Evolutionary conservation across 2,329 filamentous ascomycete species (phyloP).

Genomic region (Colletotrichum incanum): DNA sequence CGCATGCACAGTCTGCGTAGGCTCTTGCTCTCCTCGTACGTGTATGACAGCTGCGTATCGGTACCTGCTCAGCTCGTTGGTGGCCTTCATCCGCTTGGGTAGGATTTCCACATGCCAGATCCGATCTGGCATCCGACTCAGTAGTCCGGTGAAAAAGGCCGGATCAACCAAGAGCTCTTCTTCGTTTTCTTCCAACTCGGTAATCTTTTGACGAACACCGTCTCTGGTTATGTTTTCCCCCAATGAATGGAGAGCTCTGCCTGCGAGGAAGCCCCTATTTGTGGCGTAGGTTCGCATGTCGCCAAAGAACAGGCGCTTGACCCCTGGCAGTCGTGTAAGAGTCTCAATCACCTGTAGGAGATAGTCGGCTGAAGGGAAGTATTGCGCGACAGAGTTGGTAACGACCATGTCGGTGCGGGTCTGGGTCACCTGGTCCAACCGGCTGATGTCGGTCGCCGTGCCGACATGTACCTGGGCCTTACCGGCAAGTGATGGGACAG

Average conservation of each 20-base stretch:
- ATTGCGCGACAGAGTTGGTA: constrained; percentile 49
- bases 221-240: constrained; percentile 28
- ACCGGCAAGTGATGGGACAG: constrained; percentile 24
- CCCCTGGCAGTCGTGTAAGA: constrained; percentile 22
- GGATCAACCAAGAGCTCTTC: constrained; percentile 48
- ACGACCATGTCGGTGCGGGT: constrained; percentile 14
- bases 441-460: constrained; percentile 43
- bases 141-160: constrained; percentile 46
- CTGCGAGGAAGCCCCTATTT: constrained; percentile 42
- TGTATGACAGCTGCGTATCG: constrained; percentile 50
- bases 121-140: constrained; percentile 30
- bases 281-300: constrained; percentile 45
- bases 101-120: constrained; percentile 50
- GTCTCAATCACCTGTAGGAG: constrained; percentile 42
- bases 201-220: constrained; percentile 30
- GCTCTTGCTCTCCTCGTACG: neutral
- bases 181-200: constrained; percentile 42
- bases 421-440: neutral
- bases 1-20: constrained; percentile 22
- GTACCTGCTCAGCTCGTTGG: constrained; percentile 51
- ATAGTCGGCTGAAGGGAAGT: constrained; percentile 50
- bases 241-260: constrained; percentile 20
- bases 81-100: constrained; percentile 49
- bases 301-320: constrained; percentile 43
- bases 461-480: constrained; percentile 44